Evolutionary conservation across 129 eudicot species (phyloP), one percentile per base, ranked within the genome.

Genomic region (Flaveria ramosissima): DNA sequence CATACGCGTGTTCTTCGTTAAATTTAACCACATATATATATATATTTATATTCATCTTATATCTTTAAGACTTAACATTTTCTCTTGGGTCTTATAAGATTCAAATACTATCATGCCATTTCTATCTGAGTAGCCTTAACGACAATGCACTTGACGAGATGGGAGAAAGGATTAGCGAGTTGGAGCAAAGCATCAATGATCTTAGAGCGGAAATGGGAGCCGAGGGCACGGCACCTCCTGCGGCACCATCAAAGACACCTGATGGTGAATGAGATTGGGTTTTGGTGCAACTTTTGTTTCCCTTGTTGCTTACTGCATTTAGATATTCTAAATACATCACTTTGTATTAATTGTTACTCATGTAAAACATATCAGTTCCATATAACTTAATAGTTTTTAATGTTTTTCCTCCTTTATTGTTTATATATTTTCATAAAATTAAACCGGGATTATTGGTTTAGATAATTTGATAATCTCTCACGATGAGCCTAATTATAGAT

Each of bases 141-240:
- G 26, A 26, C 32, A 76, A 55, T 45, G 62, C 72, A 93, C 98
- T 93, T 46, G 98, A 93, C 82, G 98, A 93, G 82, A 93, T 93
- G 98, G 96, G 98, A n/a, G 87, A 84, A 81, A 87, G 95, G 56
- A 93, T 93, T 65, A 89, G 88, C 61, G 98, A 93, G 62, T 77
- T 93, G 86, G 96, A 93, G 86, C 95, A 93, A 80, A 90, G 95
- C 85, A 93, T 93, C 75, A 87, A 90, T 30, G 98, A 93, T 61
- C 94, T 93, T 1, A 85, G 92, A 76, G 71, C 89, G 7, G 98
- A 93, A 63, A 90, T 90, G 95, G 98, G 96, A 42, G 91, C 91
- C 64, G 96, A 93, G 70, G 95, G 96, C 76, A 52, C 89, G 17
- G 84, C 94, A 51, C 90, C 92, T 42, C 87, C 93, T 84, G 55